Evolutionary conservation across 2,329 filamentous ascomycete species (phyloP).

Genomic region (Verticillium klebahnii): DNA sequence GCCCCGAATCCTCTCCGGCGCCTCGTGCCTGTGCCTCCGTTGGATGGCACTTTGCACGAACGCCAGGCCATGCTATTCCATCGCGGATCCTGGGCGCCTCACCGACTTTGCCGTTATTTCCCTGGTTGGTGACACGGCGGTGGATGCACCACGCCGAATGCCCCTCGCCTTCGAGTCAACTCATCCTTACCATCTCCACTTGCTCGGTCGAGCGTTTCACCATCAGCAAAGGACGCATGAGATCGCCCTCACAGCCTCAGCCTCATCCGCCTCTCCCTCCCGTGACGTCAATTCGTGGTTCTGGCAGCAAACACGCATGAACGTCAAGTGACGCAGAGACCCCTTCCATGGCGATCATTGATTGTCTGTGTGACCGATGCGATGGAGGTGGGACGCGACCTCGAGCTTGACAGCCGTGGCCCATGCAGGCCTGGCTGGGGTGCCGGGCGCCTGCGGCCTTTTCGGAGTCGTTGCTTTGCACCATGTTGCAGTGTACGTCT

Average conservation of each 20-base stretch:
- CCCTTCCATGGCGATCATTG: neutral
- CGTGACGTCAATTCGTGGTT: neutral
- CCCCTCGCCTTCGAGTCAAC: neutral
- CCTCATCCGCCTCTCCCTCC: neutral
- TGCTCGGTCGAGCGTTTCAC: neutral
- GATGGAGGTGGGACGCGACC: neutral
- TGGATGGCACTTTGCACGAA: neutral
- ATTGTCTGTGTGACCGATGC: neutral
- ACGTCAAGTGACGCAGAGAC: neutral
- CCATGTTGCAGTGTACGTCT: no score
- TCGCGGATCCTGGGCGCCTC: neutral
- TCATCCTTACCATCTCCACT: neutral
- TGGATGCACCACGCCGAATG: neutral
- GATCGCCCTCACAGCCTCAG: neutral
- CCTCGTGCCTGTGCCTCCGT: neutral
- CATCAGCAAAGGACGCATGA: neutral
- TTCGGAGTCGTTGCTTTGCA: no score
- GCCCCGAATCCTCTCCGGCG: neutral
- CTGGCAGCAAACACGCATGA: neutral
- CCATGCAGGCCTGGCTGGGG: neutral
- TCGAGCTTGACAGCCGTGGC: neutral
- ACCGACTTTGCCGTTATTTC: neutral
- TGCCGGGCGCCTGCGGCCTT: neutral
- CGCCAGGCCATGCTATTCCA: neutral
- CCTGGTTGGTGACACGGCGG: neutral